Base-by-base conservation (phyloP, 106 monocot genomes). In the Acorus gramineus region DNA sequence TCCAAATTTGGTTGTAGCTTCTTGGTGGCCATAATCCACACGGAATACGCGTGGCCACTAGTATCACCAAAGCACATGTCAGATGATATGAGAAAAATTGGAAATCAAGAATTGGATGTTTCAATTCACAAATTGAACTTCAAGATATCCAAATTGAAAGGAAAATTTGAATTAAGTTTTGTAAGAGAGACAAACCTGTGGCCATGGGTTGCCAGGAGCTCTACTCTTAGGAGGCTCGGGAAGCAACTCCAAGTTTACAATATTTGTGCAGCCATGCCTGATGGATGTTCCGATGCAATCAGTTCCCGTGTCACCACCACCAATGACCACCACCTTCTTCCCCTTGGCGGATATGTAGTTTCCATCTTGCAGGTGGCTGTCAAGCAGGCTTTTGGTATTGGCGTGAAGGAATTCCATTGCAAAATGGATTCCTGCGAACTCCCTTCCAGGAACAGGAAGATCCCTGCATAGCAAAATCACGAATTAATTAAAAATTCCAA, bases 351-450 rank as follows among this genome's bases (percentile, higher is more conserved):
- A 92, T 46, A 98, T 88, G 65, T 92, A 98, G 52, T 85, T 85
- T 53, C 79, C 88, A 69, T 98, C 92, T 52, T 82, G 61, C 57
- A 92, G 63, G 71, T 86, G 85, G 76, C 98, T 92, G 62, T 98
- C 98, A 12, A 98, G 92, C 73, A 98, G 82, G 63, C 98, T 98
- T 71, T 92, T 98, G 43, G 98, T 98, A 63, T 98, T 98, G 48
- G 85, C 85, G 78, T 88, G 92, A 4, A 98, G 85, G 67, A 98
- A 98, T 65, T 98, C 92, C 98, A 98, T 98, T 3, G 98, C 98
- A 67, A 98, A 98, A 71, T 89, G 85, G 52, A 98, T 64, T 62
- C 98, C 98, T 46, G 85, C 73, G 5, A 92, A 56, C 28, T 98
- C 83, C 51, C 98, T 65, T 11, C 98, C 98, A 57, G 91, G 85